phyloP scores from a whole-genome alignment of 805 yeast genomes.

The Lachancea cidri region DNA sequence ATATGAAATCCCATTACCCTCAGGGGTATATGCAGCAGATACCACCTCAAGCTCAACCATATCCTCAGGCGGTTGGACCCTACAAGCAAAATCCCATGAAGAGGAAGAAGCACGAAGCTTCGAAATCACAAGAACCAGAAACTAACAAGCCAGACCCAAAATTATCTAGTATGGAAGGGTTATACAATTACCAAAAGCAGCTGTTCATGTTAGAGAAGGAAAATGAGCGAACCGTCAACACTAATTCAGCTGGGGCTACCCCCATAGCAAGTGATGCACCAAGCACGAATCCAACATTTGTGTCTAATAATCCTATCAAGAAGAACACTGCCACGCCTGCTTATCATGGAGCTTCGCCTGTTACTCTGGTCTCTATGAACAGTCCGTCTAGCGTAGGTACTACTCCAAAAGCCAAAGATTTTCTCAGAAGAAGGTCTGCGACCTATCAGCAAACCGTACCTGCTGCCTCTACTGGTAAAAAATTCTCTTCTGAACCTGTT shows the following conservation, averaged over 20 bases:
- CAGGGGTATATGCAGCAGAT: background rate
- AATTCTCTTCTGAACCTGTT: constrained; percentile 9
- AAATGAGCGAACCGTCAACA: constrained; percentile 43
- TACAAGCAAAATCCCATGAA: background rate
- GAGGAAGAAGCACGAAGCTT: constrained; percentile 19
- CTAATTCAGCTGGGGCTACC: constrained; percentile 15
- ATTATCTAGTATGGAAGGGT: constrained; percentile 39
- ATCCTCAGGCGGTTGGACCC: background rate
- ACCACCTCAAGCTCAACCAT: background rate
- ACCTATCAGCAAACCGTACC: constrained; percentile 4
- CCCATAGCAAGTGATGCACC: constrained; percentile 15
- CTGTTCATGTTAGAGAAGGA: constrained; percentile 69
- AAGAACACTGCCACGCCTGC: constrained; percentile 5
- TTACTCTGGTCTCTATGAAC: constrained; percentile 4
- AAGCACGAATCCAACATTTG: constrained; percentile 8
- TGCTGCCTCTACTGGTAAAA: constrained; percentile 4
- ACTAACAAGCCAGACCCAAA: constrained; percentile 5
- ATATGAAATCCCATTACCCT: constrained; percentile 1
- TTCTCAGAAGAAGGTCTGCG: constrained; percentile 7
- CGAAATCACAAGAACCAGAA: constrained; percentile 5
- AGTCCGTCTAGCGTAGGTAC: constrained; percentile 7
- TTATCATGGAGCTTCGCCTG: constrained; percentile 10
- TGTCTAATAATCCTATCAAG: background rate
- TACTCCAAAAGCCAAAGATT: constrained; percentile 1
- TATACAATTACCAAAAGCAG: constrained; percentile 80